A percentile compares a stretch with the other conserved stretches of the same genome.
Conservation (phyloP, 164 flowering plant genomes). For the Tinospora cordifolia region DNA sequence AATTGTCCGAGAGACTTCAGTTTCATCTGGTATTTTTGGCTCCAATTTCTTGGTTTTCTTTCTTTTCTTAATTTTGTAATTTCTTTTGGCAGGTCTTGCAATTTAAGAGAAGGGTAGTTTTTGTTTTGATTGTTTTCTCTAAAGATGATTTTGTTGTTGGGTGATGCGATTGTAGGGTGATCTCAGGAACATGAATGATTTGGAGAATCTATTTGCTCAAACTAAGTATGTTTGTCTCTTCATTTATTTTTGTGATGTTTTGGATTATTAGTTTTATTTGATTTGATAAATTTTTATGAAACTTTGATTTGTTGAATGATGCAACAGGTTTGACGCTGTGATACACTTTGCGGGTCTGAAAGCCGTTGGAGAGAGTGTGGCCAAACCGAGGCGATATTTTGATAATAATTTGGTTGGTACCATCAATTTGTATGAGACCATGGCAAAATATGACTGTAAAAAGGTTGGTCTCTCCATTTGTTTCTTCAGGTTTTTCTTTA, state of each 20-base stretch:
- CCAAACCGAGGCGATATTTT: constrained; percentile 60
- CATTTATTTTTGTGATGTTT: neutral
- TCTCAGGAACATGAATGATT: constrained; percentile 69
- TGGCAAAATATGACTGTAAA: constrained; percentile 79
- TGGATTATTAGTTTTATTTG: neutral
- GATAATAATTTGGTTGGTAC: constrained; percentile 85
- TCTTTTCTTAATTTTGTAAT: neutral
- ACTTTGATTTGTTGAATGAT: constrained; percentile 4
- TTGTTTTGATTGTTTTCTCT: neutral
- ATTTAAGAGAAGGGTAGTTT: neutral
- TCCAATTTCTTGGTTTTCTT: neutral
- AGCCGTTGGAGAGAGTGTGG: constrained; percentile 95
- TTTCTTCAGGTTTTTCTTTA: neutral
- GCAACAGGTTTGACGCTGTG: constrained; percentile 79
- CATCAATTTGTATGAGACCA: constrained; percentile 58
- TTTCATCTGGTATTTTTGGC: constrained; percentile 31
- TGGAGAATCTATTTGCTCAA: constrained; percentile 67
- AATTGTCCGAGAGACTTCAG: constrained; percentile 45
- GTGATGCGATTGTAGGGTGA: constrained; percentile 45
- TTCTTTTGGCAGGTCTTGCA: no score
- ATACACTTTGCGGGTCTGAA: constrained; percentile 95
- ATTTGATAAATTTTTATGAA: neutral
- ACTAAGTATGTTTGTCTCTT: constrained; percentile 38
- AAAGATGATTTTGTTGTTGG: neutral
- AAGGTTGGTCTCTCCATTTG: constrained; percentile 37